Evolutionary conservation across 2,329 filamentous ascomycete species (phyloP), one percentile per base, ranked within the genome.

Genomic region (Xylariaceae sp.): DNA sequence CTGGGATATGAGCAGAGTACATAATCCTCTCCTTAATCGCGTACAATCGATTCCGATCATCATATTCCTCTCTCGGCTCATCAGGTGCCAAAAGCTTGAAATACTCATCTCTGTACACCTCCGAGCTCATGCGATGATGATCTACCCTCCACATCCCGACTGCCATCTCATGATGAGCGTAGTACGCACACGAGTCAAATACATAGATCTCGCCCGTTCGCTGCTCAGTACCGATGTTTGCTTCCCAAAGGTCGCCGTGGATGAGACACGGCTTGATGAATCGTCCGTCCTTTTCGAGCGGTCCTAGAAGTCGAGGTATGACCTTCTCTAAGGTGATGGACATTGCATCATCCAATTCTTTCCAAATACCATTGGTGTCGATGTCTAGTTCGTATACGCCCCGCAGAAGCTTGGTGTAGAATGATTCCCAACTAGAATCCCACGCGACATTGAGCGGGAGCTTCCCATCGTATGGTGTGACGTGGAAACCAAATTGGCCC

Each of bases 241-340:
- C 11, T n/a, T 50, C 48, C 47, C 39, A 39, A 4, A 50, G 22
- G 17, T 42, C 39, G 11, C 48, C 39, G 14, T 45, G 43, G 2
- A 50, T 46, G 5, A 48, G 38, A 35, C 45, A 52, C 1, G 45
- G 49, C 18, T 57, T 58, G 3, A 58, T 46, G 2, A 53, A 49
- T 10, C 53, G 42, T 3, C 53, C 53, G 1, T 53, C 51, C 0
- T 55, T 18, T 30, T 45, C 47, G 10, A 47, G 48, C 11, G 44
- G 39, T 3, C 33, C 39, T 10, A 50, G 35, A 2, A 46, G 32
- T 10, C 39, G 38, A 3, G 33, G 48, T 14, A 50, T 50, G 12
- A 46, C 43, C 39, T 19, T 38, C 12, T 33, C 32, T 5, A 45
- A 31, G 6, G 27, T 45, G 4, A 42, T 19, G 15, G 1, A 5